Evolutionary conservation across 352 stramenopile species (phyloP).

Genomic region (Phytophthora pistaciae): DNA sequence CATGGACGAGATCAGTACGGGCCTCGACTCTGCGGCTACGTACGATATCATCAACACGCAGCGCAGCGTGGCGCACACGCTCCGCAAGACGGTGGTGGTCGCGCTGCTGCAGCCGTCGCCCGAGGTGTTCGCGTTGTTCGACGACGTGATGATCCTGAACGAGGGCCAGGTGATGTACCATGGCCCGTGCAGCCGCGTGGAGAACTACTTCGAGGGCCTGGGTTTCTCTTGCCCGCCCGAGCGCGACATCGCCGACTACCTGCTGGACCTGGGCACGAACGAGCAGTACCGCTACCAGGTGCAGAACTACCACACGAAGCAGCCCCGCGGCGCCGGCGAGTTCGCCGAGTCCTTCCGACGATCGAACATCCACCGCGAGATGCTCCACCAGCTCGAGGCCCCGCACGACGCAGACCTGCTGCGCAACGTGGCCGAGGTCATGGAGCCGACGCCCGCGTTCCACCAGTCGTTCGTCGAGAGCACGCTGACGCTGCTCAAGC

Average conservation of each 20-base stretch:
- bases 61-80: slow-evolving; percentile 27
- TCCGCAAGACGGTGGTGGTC: slow-evolving; percentile 51
- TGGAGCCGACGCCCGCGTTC: slow-evolving; percentile 39
- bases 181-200: slow-evolving; percentile 53
- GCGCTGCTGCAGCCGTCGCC: slow-evolving; percentile 87
- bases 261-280: slow-evolving; percentile 31
- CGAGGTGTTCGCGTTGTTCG: slow-evolving; percentile 91
- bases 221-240: slow-evolving; percentile 41
- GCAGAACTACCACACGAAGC: slow-evolving; percentile 4
- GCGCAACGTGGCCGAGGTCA: slow-evolving; percentile 21
- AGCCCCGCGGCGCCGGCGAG: slow-evolving; percentile 20
- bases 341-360: slow-evolving; percentile 28
- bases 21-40: slow-evolving; percentile 79
- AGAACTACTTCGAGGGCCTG: slow-evolving; percentile 46
- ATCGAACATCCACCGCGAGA: slow-evolving; percentile 22
- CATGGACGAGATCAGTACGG: slow-evolving; percentile 93
- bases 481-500: slow-evolving; percentile 32
- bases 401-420: slow-evolving; percentile 26
- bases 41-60: slow-evolving; percentile 40
- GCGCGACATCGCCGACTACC: slow-evolving; percentile 41
- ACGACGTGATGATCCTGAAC: slow-evolving; percentile 59
- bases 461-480: slow-evolving; percentile 36
- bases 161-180: slow-evolving; percentile 86
- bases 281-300: slow-evolving; percentile 36
- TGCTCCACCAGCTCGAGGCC: slow-evolving; percentile 12